These are phyloP conservation scores for Lodderomyces oxycetoniae DNA, from an alignment of 1,139 yeast genomes.

Conservation along the genomic window DNA sequence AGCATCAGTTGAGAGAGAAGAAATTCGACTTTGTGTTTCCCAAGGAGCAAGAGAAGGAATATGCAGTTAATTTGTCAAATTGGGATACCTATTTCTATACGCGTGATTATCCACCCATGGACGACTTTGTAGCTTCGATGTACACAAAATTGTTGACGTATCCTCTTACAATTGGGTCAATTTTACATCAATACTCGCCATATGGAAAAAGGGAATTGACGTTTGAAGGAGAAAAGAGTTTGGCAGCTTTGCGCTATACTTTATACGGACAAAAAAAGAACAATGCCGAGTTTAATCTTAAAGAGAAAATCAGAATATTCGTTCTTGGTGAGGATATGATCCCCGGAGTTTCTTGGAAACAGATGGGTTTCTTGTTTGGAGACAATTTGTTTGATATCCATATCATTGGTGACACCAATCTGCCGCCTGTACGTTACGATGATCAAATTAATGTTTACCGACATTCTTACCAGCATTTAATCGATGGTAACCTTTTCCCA, in stretches of 20 bases:
- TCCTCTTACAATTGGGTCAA: constrained; percentile 83
- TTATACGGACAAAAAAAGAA: constrained; percentile 59
- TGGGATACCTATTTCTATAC: constrained; percentile 97
- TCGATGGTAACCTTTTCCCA: constrained; percentile 93
- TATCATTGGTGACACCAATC: constrained; percentile 57
- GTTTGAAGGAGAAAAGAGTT: constrained; percentile 85
- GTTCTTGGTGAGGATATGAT: constrained; percentile 89
- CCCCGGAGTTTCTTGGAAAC: constrained; percentile 96
- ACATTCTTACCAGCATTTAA: constrained; percentile 81
- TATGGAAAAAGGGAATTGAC: constrained; percentile 83
- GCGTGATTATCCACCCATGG: constrained; percentile 89
- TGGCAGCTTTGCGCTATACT: constrained; percentile 87
- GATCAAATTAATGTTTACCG: constrained; percentile 70
- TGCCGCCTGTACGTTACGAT: constrained; percentile 49
- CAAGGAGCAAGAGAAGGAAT: constrained; percentile 70
- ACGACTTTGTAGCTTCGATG: constrained; percentile 92
- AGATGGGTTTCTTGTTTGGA: constrained; percentile 82
- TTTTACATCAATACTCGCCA: constrained; percentile 82
- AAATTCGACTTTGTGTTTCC: constrained; percentile 95
- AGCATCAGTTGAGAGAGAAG: constrained; percentile 88
- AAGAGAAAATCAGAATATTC: constrained; percentile 83
- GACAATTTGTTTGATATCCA: constrained; percentile 77
- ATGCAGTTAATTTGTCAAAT: constrained; percentile 67
- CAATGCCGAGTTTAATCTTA: constrained; percentile 42
- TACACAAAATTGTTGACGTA: constrained; percentile 91